Percentiles rank a stretch among this genome's conserved stretches.
phyloP scores from a whole-genome alignment of 2,329 filamentous ascomycete genomes.

The Colletotrichum theobromicola region DNA sequence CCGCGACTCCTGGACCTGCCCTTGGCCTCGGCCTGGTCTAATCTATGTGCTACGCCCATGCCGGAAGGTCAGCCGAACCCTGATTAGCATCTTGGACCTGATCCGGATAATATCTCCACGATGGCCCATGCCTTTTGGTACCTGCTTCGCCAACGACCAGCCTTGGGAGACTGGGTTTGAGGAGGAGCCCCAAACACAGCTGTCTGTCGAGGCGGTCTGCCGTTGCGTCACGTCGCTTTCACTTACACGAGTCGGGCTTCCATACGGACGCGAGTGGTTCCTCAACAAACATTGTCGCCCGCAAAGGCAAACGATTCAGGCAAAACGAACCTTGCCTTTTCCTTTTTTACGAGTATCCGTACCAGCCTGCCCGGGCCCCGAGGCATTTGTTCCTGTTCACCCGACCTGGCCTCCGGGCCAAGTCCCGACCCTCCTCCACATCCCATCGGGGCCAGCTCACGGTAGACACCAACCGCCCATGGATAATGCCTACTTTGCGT shows the following conservation, averaged over 20 bases:
- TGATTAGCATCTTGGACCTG: not conserved
- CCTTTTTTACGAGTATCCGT: not conserved
- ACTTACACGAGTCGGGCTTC: not conserved
- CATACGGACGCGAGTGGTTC: not conserved
- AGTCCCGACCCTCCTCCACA: not conserved
- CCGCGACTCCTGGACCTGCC: not conserved
- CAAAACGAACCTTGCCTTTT: not conserved
- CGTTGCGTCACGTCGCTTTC: not conserved
- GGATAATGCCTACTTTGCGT: not conserved
- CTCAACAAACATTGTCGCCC: not conserved
- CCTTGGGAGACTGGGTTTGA: not conserved
- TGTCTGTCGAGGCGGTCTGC: not conserved
- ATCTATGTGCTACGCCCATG: not conserved
- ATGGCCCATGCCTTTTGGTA: not conserved
- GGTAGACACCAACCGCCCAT: not conserved
- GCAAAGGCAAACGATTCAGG: not conserved
- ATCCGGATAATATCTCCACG: not conserved
- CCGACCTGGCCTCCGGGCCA: not conserved
- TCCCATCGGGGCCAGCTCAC: not conserved
- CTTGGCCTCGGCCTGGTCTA: not conserved
- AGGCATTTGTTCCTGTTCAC: not conserved
- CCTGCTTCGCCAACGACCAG: not conserved
- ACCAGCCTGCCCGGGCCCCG: not conserved
- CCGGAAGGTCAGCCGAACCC: conserved; percentile 13
- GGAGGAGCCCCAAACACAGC: not conserved